Percentiles rank a stretch among this genome's conserved stretches.
phyloP scores from a whole-genome alignment of 306 rosid species.

The Crotalaria pallida region DNA sequence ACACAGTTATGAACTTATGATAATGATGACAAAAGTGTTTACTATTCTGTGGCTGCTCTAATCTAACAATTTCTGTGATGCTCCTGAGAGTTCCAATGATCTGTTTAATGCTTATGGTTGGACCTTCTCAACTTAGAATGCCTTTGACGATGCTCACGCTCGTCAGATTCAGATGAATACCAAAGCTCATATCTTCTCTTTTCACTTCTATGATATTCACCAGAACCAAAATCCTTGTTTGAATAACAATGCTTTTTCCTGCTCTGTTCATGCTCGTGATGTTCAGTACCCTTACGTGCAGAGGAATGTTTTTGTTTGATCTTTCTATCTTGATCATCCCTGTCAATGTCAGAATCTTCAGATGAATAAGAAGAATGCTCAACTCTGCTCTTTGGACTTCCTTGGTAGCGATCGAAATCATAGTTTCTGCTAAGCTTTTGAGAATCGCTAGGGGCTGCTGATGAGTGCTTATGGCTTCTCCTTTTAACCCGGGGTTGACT shows the following conservation, averaged over 20 bases:
- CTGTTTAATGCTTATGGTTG: constrained; percentile 25
- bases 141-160: constrained; percentile 18
- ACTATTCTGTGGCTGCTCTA: not conserved
- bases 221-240: constrained; percentile 13
- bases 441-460: constrained; percentile 14
- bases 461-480: constrained; percentile 24
- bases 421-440: constrained; percentile 27
- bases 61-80: constrained; percentile 9
- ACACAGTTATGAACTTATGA: no score
- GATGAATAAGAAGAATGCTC: constrained; percentile 20
- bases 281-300: not conserved
- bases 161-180: constrained; percentile 17
- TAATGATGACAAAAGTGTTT: no score
- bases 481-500: constrained; percentile 22
- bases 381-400: constrained; percentile 19
- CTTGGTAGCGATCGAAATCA: constrained; percentile 17
- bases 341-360: constrained; percentile 28
- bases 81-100: constrained; percentile 20
- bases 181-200: constrained; percentile 17
- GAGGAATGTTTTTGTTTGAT: not conserved
- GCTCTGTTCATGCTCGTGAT: constrained; percentile 21
- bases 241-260: constrained; percentile 15
- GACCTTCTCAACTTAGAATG: constrained; percentile 20
- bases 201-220: constrained; percentile 19
- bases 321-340: constrained; percentile 19